Percentiles rank a stretch among this genome's conserved stretches.
phyloP scores from a whole-genome alignment of 495 filamentous ascomycete genomes.

The Collariella sp. region DNA sequence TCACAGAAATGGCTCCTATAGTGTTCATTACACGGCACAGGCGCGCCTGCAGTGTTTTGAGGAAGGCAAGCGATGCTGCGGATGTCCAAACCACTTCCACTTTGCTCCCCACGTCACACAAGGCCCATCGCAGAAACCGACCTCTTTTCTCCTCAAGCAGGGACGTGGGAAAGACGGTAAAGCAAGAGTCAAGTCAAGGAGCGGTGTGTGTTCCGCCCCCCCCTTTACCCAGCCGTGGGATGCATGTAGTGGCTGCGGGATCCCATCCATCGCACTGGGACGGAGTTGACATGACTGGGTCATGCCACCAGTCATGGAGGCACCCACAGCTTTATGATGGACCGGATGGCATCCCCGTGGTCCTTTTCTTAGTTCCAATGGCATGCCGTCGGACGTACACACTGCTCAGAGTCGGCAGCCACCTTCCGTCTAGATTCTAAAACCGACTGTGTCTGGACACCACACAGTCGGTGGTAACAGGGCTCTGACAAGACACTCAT shows the following conservation, averaged over 20 bases:
- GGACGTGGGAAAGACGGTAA: neutral
- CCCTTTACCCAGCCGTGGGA: neutral
- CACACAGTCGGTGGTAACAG: neutral
- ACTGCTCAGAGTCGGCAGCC: no score
- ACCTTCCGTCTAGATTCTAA: no score
- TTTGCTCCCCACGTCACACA: neutral
- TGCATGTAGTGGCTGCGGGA: neutral
- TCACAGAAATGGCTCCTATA: neutral
- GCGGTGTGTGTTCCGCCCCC: conserved; percentile 10
- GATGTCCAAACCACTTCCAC: neutral
- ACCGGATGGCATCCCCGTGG: no score
- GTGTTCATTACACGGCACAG: neutral
- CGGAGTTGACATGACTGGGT: neutral
- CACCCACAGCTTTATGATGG: no score
- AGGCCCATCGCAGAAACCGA: neutral
- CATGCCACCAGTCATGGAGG: no score
- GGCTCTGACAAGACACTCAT: neutral
- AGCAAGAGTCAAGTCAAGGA: neutral
- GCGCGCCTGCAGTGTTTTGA: neutral
- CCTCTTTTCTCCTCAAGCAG: neutral
- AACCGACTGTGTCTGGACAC: no score
- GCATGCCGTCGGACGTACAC: no score
- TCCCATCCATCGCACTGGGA: neutral
- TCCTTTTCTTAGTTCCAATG: no score
- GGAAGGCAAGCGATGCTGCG: neutral